Evolutionary conservation across 2,329 filamentous ascomycete genomes (phyloP).

Genomic region (Madurella mycetomatis): DNA sequence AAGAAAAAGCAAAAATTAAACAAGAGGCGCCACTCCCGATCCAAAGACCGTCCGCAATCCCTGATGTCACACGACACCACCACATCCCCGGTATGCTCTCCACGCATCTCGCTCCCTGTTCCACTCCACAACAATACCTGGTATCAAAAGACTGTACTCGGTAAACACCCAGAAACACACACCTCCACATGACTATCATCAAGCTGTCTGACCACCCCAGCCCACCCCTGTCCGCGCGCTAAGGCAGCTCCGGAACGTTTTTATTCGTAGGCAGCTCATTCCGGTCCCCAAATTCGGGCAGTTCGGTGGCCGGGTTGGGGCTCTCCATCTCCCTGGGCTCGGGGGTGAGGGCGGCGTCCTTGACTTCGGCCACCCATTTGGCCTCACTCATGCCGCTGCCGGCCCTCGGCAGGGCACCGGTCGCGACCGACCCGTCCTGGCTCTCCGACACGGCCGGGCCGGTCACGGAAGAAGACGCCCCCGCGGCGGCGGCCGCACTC

Average conservation of each 20-base stretch:
- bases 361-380: constrained; percentile 4
- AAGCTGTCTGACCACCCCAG: no score
- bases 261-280: constrained; percentile 7
- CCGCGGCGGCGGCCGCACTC: no score
- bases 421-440: no score
- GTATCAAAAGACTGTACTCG: not conserved
- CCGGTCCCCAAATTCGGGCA: constrained; percentile 1
- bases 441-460: no score
- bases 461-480: not conserved
- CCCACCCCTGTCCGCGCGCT: not conserved
- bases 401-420: no score
- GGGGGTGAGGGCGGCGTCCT: not conserved
- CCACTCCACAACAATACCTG: no score
- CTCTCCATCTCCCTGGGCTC: constrained; percentile 8
- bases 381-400: constrained; percentile 3
- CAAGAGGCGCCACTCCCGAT: no score
- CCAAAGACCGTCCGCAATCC: no score
- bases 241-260: constrained; percentile 8
- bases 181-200: not conserved
- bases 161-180: not conserved
- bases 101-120: no score
- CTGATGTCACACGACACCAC: no score
- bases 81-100: no score
- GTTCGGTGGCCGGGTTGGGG: constrained; percentile 4
- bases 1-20: no score